Percentiles rank a stretch among this genome's conserved stretches.
These are phyloP conservation scores for Ogataea populi-albae DNA, from an alignment of 805 yeast genomes.

Conservation along the genomic window DNA sequence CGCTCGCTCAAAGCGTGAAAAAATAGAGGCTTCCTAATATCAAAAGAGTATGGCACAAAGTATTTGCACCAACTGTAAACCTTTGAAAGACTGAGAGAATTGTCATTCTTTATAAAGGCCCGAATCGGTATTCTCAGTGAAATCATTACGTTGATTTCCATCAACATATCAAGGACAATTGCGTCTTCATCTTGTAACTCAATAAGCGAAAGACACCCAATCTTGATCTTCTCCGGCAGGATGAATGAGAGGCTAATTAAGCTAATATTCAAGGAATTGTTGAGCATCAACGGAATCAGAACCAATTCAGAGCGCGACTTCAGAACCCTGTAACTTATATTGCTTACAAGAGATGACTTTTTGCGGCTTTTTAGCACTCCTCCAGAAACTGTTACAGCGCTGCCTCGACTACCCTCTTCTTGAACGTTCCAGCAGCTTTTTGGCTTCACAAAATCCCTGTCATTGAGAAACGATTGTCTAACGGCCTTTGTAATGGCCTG, in stretches of 20 bases:
- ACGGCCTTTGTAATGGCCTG: conserved; percentile 14
- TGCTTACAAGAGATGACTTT: conserved; percentile 14
- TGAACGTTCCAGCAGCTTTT: not conserved
- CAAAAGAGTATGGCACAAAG: conserved; percentile 65
- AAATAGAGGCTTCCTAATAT: conserved; percentile 52
- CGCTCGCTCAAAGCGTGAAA: conserved; percentile 43
- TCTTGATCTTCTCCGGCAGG: conserved; percentile 37
- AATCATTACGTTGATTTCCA: conserved; percentile 48
- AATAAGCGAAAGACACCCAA: conserved; percentile 37
- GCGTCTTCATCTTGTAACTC: conserved; percentile 29
- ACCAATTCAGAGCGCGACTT: conserved; percentile 10
- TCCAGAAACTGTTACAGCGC: conserved; percentile 14
- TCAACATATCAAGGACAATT: conserved; percentile 53
- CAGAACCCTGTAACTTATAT: conserved; percentile 15
- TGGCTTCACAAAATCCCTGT: not conserved
- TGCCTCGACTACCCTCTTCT: conserved; percentile 5
- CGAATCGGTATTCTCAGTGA: conserved; percentile 44
- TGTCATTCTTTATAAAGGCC: conserved; percentile 37
- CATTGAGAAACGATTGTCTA: conserved; percentile 3
- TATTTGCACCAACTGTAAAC: conserved; percentile 62
- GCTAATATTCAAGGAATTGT: conserved; percentile 34
- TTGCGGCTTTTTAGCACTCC: conserved; percentile 9
- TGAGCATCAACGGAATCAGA: conserved; percentile 40
- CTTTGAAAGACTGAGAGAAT: conserved; percentile 18
- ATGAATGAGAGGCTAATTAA: conserved; percentile 38